Evolutionary conservation across 805 yeast genomes (phyloP).

Genomic region (Saccharomycopsis lassenensis): DNA sequence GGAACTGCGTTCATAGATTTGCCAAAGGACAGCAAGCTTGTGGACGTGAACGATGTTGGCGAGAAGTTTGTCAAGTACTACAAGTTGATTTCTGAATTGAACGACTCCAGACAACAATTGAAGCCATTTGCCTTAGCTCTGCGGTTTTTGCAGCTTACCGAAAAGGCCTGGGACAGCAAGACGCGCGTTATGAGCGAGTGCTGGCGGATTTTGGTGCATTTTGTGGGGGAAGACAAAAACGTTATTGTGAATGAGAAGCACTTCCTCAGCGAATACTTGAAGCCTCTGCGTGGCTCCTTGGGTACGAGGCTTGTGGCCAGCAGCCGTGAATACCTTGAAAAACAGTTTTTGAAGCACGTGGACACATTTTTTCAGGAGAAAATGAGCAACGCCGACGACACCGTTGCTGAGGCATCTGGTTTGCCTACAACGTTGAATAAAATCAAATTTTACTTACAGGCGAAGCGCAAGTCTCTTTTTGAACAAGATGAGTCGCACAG

Average conservation of each 20-base stretch:
- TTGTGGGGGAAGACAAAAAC: conserved; percentile 26
- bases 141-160: conserved; percentile 50
- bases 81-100: conserved; percentile 55
- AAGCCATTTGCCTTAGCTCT: conserved; percentile 45
- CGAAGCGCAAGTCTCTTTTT: conserved; percentile 31
- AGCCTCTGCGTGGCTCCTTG: too few relatives aligned
- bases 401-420: conserved; percentile 39
- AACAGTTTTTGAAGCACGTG: conserved; percentile 66
- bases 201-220: conserved; percentile 55
- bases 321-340: conserved; percentile 54
- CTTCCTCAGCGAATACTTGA: conserved; percentile 11
- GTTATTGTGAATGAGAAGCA: conserved; percentile 16
- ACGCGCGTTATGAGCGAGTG: conserved; percentile 65
- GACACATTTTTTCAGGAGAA: conserved; percentile 51
- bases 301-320: conserved; percentile 39
- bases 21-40: conserved; percentile 14
- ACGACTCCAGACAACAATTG: conserved; percentile 48
- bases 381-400: conserved; percentile 6
- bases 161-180: conserved; percentile 46
- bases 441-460: conserved; percentile 49
- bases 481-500: conserved; percentile 39
- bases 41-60: conserved; percentile 34
- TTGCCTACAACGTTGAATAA: conserved; percentile 64
- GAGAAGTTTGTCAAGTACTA: conserved; percentile 68
- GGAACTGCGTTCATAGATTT: conserved; percentile 24